Conservation (phyloP, 805 yeast species). For the Barnettozyma salicaria region DNA sequence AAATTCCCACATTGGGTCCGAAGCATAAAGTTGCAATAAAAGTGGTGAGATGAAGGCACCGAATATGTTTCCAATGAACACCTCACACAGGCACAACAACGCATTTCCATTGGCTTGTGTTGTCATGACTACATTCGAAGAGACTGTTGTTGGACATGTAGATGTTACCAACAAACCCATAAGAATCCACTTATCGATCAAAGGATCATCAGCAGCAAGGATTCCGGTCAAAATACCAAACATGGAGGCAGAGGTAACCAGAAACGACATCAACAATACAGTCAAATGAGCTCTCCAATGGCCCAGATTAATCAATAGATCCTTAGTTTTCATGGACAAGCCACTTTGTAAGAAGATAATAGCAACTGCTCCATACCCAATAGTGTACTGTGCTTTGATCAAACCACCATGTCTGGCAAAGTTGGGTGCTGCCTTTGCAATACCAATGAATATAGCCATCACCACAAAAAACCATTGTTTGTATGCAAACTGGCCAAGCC, state of each 20-base stretch:
- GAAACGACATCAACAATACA: constrained; percentile 59
- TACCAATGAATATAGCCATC: constrained; percentile 64
- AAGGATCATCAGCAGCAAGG: constrained; percentile 45
- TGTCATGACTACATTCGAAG: constrained; percentile 92
- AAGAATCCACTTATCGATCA: constrained; percentile 70
- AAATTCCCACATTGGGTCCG: constrained; percentile 53
- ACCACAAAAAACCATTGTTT: constrained; percentile 72
- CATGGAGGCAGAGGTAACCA: constrained; percentile 64
- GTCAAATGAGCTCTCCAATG: constrained; percentile 83
- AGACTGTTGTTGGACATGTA: constrained; percentile 87
- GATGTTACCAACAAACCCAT: constrained; percentile 80
- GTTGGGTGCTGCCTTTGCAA: constrained; percentile 73
- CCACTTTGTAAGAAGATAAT: constrained; percentile 80
- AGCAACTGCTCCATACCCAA: constrained; percentile 84
- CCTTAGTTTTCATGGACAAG: constrained; percentile 62
- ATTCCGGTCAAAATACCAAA: constrained; percentile 71
- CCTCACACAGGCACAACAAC: constrained; percentile 73
- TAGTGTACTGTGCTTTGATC: constrained; percentile 66
- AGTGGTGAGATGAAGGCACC: constrained; percentile 91
- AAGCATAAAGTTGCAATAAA: constrained; percentile 61
- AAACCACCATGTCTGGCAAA: constrained; percentile 83
- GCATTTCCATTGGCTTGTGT: constrained; percentile 80
- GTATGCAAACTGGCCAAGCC: constrained; percentile 17
- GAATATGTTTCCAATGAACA: constrained; percentile 72
- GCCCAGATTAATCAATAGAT: constrained; percentile 52